Base-by-base conservation (phyloP, 148 eudicot genomes). In the Amaranthus cruentus region DNA sequence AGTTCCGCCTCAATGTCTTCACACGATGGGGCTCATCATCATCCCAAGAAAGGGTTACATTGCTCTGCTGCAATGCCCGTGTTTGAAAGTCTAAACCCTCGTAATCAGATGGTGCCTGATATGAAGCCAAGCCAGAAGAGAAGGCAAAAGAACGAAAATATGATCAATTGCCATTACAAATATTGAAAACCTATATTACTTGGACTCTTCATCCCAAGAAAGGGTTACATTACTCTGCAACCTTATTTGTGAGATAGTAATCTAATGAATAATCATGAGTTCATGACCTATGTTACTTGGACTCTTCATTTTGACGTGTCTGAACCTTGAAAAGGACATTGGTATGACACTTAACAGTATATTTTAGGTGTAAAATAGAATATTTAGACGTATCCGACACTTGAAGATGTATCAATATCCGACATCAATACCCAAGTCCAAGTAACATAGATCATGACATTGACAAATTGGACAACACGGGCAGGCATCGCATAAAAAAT, bases 11-110 rank as follows among this genome's bases (percentile, higher is more conserved):
- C 79, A 95, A 81, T 58, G 81, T 81, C 85, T 81, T 91, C 11
- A 66, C 73, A 51, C 97, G 96, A 62, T 90, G 92, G 53, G 97
- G 99, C 72, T 92, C 99, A 83, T 92, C 96, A 46, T 92, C 96
- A 83, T 95, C 99, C 99, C 99, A 92, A 13, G 96, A 88, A 70
- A 88, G 89, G 18, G 71, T 65, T 68, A 88, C 76, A 62, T 91
- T 87, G 80, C 91, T 91, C 46, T 85, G 93, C 81, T 92, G 99
- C 83, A 95, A 74, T 67, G 96, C 97, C 56, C 87, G 84, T 46
- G 97, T 95, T 1, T 87, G 85, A 76, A 92, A 91, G 83, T 95
- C 89, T 68, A 87, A 62, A 69, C 92, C 96, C 81, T 95, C 94
- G 43, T 91, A 95, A 57, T 72, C 79, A 55, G 87, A 67, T 63